Conservation (phyloP, 2,329 filamentous ascomycete genomes). For the Aureobasidium sp. region DNA sequence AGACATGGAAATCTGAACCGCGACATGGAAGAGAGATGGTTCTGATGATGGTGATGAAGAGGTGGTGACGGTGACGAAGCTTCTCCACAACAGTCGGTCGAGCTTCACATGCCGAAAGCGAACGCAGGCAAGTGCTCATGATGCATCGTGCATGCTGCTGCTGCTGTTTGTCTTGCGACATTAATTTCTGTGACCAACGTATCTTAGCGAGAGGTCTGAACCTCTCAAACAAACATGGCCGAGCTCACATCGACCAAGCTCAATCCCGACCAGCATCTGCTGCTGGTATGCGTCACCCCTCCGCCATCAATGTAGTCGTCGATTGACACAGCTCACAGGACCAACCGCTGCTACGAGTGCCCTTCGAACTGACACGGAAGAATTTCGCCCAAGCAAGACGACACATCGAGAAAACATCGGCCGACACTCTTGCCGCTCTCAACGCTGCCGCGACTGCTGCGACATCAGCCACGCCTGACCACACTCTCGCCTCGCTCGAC, state of each 20-base stretch:
- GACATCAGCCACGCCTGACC: slow-evolving; percentile 27
- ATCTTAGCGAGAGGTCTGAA: not conserved
- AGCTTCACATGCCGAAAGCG: not conserved
- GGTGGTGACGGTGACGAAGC: not conserved
- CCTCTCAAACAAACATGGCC: slow-evolving; percentile 30
- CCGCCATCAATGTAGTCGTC: not conserved
- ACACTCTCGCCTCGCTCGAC: slow-evolving; percentile 65
- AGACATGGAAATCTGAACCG: not conserved
- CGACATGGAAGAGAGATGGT: not conserved
- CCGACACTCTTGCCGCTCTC: slow-evolving; percentile 5
- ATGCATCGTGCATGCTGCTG: not conserved
- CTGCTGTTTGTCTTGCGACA: not conserved
- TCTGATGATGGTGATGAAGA: not conserved
- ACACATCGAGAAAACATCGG: slow-evolving; percentile 62
- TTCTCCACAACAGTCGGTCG: not conserved
- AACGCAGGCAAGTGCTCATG: not conserved
- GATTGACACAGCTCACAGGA: slow-evolving; percentile 51
- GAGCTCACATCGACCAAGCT: slow-evolving; percentile 55
- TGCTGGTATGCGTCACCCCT: slow-evolving; percentile 50
- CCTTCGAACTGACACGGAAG: slow-evolving; percentile 84
- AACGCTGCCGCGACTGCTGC: slow-evolving; percentile 53
- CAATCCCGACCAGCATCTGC: slow-evolving; percentile 67
- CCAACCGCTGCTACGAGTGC: slow-evolving; percentile 86
- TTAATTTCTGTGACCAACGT: not conserved
- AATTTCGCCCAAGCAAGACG: slow-evolving; percentile 86